phyloP scores from a whole-genome alignment of 306 rosid species.

The Oemleria cerasiformis region DNA sequence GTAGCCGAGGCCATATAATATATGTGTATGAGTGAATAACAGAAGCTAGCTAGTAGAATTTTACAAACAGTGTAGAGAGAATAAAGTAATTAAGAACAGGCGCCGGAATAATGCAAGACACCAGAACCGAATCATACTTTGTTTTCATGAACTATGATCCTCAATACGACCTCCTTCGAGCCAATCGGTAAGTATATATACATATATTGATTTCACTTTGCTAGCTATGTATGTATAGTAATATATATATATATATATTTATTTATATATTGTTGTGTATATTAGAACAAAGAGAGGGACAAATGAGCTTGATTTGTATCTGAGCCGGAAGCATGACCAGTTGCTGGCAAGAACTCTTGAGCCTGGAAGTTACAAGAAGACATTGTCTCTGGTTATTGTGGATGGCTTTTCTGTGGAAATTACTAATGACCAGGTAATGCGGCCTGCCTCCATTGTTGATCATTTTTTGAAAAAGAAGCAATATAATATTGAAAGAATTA shows the following conservation, averaged over 20 bases:
- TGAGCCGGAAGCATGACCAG: constrained; percentile 79
- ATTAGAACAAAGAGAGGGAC: constrained; percentile 47
- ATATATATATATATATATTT: background rate
- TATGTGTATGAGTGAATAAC: too few species aligned
- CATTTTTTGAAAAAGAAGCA: background rate
- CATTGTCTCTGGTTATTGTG: constrained; percentile 70
- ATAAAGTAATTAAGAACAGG: background rate
- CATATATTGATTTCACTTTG: background rate
- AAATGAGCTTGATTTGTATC: constrained; percentile 63
- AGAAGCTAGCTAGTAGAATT: background rate
- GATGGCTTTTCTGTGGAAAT: constrained; percentile 80
- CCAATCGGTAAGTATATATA: constrained; percentile 46
- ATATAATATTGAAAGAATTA: too few species aligned
- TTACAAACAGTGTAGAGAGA: background rate
- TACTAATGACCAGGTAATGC: constrained; percentile 57
- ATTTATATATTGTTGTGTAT: too few species aligned
- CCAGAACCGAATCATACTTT: constrained; percentile 55
- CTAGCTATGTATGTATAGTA: background rate
- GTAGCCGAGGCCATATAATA: too few species aligned
- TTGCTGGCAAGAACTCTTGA: constrained; percentile 54
- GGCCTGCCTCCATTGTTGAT: background rate
- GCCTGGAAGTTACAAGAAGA: constrained; percentile 68
- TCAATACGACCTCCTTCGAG: constrained; percentile 65
- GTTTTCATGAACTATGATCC: constrained; percentile 93
- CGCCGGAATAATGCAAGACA: constrained; percentile 40